Evolutionary conservation across 78 protist genomes (phyloP).

Genomic region (Planoprotostelium fungivorum): DNA sequence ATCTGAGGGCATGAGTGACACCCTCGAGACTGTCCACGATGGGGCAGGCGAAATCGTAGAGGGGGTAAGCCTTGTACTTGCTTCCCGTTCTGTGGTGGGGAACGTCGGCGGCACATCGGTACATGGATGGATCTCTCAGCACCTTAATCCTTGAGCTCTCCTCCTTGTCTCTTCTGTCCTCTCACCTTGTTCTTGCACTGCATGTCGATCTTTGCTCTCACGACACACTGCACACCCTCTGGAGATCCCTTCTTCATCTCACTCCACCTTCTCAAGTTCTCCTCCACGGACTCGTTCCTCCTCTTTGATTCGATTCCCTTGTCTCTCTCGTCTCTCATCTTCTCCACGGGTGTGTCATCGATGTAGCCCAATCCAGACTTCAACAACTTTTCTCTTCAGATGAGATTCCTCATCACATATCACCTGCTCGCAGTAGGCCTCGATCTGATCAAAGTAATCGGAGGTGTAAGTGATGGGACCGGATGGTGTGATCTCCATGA

Average conservation of each 20-base stretch:
- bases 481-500: constrained; percentile 50
- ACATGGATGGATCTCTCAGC: constrained; percentile 96
- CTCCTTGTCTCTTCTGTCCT: too few species aligned
- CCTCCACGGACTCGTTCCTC: constrained; percentile 68
- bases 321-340: constrained; percentile 54
- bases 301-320: constrained; percentile 36
- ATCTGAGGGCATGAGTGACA: constrained; percentile 94
- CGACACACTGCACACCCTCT: constrained; percentile 60
- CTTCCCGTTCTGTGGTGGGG: constrained; percentile 72
- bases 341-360: constrained; percentile 76
- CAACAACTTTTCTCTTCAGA: constrained; percentile 36
- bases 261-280: constrained; percentile 78
- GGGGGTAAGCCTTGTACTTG: constrained; percentile 93
- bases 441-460: constrained; percentile 78
- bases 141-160: constrained; percentile 2
- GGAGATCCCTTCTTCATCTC: constrained; percentile 86
- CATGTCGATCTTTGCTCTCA: constrained; percentile 92
- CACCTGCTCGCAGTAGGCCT: constrained; percentile 9
- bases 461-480: constrained; percentile 82
- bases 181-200: constrained; percentile 31
- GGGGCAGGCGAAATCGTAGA: constrained; percentile 98
- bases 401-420: neutral
- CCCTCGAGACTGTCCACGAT: constrained; percentile 94
- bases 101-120: constrained; percentile 67
- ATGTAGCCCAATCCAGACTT: constrained; percentile 74